Base-by-base conservation (phyloP, 2,329 filamentous ascomycete species). In the Aschersonia sp. region DNA sequence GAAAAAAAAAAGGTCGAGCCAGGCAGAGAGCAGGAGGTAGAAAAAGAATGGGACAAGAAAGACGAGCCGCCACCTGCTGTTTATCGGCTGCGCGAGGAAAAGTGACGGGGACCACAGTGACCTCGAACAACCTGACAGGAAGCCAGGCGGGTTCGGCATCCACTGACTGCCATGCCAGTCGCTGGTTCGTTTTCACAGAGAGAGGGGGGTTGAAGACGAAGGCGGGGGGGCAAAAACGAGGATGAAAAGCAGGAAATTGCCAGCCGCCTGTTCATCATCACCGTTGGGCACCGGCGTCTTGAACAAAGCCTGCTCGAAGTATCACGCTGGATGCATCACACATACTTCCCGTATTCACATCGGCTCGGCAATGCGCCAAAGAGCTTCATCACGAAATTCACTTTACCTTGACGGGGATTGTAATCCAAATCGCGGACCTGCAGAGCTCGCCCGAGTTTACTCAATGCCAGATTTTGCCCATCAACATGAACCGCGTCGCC, bases 71-170 rank as follows among this genome's bases (percentile, higher is more conserved):
- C 53, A 54, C 51, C 54, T 45, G 47, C 57, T 57, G 59, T 62
- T 61, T 59, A 60, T 58, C 53, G 57, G 54, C 52, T 55, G 56
- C 54, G 51, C 52, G 12, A 38, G 7, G 12, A 38, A 38, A 52
- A 30, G 44, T 43, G 40, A 43, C 40, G 28, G 40, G 40, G 20
- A 9, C 10, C 9, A 6, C 9, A 9, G 9, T n/a, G 12, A 43
- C 32, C 12, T 38, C 7, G 32, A 7, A 12, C 32, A 38, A 38
- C 32, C 32, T 38, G 32, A 38, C 32, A 12, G 32, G 7, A 12
- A 38, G 32, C 7, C 32, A 12, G 32, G 7, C 7, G 32, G 32
- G 20, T 20, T 20, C 32, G 32, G 7, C 12, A 38, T 12, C 32
- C 32, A 38, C 32, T 38, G 32, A 38, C 2, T 38, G 32, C 7